Conservation (phyloP, 352 stramenopile species). For the Pythium scleroteichum region DNA sequence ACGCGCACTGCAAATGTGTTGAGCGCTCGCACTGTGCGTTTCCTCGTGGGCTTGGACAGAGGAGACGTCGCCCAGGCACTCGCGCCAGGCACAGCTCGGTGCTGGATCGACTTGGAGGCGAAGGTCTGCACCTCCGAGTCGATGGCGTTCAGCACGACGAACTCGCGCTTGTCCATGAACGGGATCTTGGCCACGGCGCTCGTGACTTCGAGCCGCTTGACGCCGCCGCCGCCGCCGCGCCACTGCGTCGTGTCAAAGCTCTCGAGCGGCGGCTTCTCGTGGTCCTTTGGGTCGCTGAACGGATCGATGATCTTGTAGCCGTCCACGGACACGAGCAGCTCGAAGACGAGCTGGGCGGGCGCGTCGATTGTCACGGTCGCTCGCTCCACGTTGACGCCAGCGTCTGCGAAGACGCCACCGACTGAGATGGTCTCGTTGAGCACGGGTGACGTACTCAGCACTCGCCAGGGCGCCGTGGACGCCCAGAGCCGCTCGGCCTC, state of each 20-base stretch:
- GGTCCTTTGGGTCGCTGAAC: constrained; percentile 30
- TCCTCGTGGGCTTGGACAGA: too few relatives aligned
- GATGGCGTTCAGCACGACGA: constrained; percentile 35
- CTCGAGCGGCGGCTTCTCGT: constrained; percentile 32
- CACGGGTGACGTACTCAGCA: constrained; percentile 2
- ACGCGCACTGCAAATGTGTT: constrained; percentile 25
- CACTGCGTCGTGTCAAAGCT: constrained; percentile 25
- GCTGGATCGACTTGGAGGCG: constrained; percentile 30
- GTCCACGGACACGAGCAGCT: constrained; percentile 28
- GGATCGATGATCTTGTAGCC: constrained; percentile 42
- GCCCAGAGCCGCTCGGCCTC: constrained; percentile 34
- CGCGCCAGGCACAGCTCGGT: constrained; percentile 9
- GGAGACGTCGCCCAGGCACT: not conserved
- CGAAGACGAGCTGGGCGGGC: constrained; percentile 30
- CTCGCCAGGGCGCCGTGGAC: constrained; percentile 2
- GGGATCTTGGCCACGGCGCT: constrained; percentile 25
- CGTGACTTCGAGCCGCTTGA: constrained; percentile 33
- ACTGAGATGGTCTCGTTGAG: constrained; percentile 33
- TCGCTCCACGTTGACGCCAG: constrained; percentile 27
- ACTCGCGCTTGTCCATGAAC: constrained; percentile 24
- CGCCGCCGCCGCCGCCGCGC: constrained; percentile 13
- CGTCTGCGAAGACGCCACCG: constrained; percentile 27
- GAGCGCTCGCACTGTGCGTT: constrained; percentile 14
- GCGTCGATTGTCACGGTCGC: constrained; percentile 22
- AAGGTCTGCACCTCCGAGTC: constrained; percentile 14